These are phyloP conservation scores for Kodamaea kaohsiungensis DNA, from an alignment of 805 yeast species.

Conservation along the genomic window DNA sequence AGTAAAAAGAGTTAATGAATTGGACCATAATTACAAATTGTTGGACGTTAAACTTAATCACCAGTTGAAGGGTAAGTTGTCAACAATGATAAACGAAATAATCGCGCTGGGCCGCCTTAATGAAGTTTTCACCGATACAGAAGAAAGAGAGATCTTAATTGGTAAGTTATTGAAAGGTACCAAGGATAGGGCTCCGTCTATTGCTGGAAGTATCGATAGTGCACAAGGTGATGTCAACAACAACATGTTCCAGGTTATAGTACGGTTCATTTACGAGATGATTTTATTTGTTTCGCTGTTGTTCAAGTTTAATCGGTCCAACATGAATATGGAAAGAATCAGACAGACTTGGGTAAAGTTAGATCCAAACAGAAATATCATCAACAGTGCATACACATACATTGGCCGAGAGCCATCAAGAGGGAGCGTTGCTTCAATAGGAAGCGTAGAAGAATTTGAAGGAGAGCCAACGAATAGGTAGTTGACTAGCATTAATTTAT, in stretches of 20 bases:
- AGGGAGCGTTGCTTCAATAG: constrained; percentile 7
- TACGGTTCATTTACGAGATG: constrained; percentile 36
- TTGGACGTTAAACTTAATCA: constrained; percentile 30
- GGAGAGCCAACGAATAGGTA: not conserved
- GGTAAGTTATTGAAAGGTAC: constrained; percentile 19
- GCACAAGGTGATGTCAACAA: not conserved
- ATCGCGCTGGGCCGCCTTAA: constrained; percentile 33
- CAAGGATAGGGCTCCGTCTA: constrained; percentile 1
- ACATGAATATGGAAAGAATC: constrained; percentile 45
- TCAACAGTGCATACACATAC: constrained; percentile 36
- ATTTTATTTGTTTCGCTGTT: constrained; percentile 32
- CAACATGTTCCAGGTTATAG: constrained; percentile 21
- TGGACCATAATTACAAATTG: constrained; percentile 34
- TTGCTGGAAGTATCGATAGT: not conserved
- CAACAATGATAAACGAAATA: constrained; percentile 24
- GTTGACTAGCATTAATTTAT: not conserved
- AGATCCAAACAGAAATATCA: constrained; percentile 42
- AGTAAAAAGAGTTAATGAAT: constrained; percentile 39
- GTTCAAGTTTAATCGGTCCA: constrained; percentile 40
- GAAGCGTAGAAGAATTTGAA: not conserved
- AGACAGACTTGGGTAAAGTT: constrained; percentile 38
- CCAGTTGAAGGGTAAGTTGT: constrained; percentile 28
- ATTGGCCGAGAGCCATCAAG: constrained; percentile 24
- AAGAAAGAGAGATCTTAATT: constrained; percentile 30
- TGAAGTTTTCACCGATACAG: constrained; percentile 27